Evolutionary conservation across 208 protist species (phyloP), one percentile per base, ranked within the genome.

Genomic region (Wallacemonas sp.): DNA sequence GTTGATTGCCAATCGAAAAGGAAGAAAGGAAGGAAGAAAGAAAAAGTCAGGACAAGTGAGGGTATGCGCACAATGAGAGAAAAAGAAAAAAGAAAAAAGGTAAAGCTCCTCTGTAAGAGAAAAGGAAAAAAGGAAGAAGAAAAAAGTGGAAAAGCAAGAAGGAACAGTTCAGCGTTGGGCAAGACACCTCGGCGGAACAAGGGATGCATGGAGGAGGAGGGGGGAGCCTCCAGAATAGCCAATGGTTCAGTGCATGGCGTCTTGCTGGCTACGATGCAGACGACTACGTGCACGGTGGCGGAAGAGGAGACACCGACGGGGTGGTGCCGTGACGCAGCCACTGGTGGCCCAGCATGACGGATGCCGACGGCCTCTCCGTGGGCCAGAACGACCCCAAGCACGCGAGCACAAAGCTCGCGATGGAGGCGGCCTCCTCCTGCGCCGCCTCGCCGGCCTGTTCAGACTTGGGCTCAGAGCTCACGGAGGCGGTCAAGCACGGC

Each of bases 381-480:
- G 85, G 83, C 47, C 90, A 81, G 78, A 85, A 94, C 23, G 61
- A 75, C 57, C 46, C 33, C 26, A 94, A 43, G 65, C 88, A 92
- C 1, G 49, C 58, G 54, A 92, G 55, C 27, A 94, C 83, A 64
- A 94, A 94, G 46, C 70, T 63, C 17, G 88, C 76, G 16, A 77
- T 74, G 29, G 12, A 12, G n/a, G 63, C 66, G 2, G 79, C 79
- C 57, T 85, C 79, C 24, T 30, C 39, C 3, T 55, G 41, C 16
- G 65, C 56, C 33, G 73, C 69, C 23, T 21, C 11, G 30, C 65
- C 23, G 16, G 49, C 65, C 30, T 74, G 72, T 34, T 74, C 76
- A 29, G 46, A 43, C 52, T 58, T 65, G 29, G 55, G 61, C 47
- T 55, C n/a, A n/a, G n/a, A n/a, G n/a, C n/a, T n/a, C n/a, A n/a